Conservation (phyloP, 225 moss, liverwort and hornwort genomes). For the Takakia lepidozioides region DNA sequence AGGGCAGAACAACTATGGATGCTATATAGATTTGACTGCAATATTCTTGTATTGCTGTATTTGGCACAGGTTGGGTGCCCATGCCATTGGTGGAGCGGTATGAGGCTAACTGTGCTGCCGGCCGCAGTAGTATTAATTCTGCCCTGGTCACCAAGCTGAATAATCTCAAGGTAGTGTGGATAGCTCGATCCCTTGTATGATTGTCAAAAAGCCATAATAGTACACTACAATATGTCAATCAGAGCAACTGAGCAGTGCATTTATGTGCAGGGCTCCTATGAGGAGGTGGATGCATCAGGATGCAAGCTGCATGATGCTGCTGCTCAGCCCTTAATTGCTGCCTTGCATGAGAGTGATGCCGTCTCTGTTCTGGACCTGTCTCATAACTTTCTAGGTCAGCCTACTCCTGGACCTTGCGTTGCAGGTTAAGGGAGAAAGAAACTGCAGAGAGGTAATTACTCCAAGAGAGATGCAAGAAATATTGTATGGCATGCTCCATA, state of each 20-base stretch:
- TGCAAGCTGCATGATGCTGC: constrained; percentile 67
- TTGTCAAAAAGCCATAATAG: too few relatives aligned
- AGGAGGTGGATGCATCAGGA: constrained; percentile 71
- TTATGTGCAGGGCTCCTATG: constrained; percentile 65
- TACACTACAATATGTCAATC: too few relatives aligned
- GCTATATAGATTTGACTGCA: too few relatives aligned
- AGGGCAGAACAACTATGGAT: too few relatives aligned
- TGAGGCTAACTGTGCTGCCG: constrained; percentile 41
- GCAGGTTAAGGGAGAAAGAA: too few relatives aligned
- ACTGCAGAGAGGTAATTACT: too few relatives aligned
- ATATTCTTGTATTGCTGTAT: too few relatives aligned
- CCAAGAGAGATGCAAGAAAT: too few relatives aligned
- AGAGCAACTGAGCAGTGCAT: too few relatives aligned
- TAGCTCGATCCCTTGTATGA: too few relatives aligned
- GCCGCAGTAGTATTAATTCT: constrained; percentile 24
- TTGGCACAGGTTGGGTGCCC: constrained; percentile 43
- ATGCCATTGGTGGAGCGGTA: constrained; percentile 60
- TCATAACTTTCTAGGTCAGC: constrained; percentile 75
- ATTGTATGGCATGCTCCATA: too few relatives aligned
- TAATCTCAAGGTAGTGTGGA: constrained; percentile 45
- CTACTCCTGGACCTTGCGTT: too few relatives aligned
- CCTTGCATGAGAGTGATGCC: constrained; percentile 66
- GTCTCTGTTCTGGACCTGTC: constrained; percentile 82
- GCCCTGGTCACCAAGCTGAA: constrained; percentile 51
- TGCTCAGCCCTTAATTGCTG: constrained; percentile 64